Conservation (phyloP, 306 rosid genomes). For the Cicer cuneatum region DNA sequence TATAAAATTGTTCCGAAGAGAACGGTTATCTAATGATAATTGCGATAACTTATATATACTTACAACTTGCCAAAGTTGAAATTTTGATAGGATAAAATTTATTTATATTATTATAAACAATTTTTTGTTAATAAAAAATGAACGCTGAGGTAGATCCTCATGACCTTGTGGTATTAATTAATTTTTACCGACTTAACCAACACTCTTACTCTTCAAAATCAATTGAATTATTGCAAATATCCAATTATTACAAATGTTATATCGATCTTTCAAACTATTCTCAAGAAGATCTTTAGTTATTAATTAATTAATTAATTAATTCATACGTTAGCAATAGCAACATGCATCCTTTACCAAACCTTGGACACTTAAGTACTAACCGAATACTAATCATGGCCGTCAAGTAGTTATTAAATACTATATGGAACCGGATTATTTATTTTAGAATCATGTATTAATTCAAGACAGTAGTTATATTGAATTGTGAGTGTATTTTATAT, state of each 20-base stretch:
- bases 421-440: no score
- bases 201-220: neutral
- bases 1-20: neutral
- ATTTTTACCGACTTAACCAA: no score
- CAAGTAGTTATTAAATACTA: neutral
- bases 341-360: slow-evolving; percentile 22
- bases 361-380: slow-evolving; percentile 5
- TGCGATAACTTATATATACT: neutral
- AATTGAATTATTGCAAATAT: neutral
- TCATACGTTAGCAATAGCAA: neutral
- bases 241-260: neutral
- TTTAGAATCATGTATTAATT: no score
- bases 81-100: neutral
- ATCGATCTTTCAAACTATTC: neutral
- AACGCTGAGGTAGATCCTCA: no score
- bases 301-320: neutral
- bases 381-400: neutral
- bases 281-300: neutral
- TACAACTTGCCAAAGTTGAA: slow-evolving; percentile 5
- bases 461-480: no score
- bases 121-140: no score
- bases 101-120: neutral
- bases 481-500: no score
- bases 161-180: no score
- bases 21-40: neutral